Evolutionary conservation across 352 stramenopile genomes (phyloP).

Genomic region (Pythium scleroteichum): DNA sequence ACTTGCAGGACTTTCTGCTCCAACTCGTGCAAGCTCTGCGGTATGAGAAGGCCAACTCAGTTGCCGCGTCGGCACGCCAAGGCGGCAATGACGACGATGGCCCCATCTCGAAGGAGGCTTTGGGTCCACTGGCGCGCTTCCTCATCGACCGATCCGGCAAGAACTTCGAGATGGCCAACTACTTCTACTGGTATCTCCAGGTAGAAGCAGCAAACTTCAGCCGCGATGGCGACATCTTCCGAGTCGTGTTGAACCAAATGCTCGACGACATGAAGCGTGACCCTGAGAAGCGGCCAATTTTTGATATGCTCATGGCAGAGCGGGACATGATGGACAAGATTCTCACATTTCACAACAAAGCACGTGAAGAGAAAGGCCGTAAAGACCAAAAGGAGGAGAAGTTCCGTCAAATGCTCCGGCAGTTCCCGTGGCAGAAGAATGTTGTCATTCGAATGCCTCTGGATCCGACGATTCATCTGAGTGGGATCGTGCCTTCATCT

Average conservation of each 20-base stretch:
- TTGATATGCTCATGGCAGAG: constrained; percentile 90
- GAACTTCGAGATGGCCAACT: constrained; percentile 97
- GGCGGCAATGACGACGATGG: constrained; percentile 49
- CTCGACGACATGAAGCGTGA: constrained; percentile 93
- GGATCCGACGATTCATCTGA: constrained; percentile 82
- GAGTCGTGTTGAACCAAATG: constrained; percentile 87
- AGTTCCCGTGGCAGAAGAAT: constrained; percentile 78
- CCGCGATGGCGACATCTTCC: constrained; percentile 79
- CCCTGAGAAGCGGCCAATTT: constrained; percentile 89
- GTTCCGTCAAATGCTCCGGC: constrained; percentile 87
- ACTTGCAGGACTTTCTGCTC: constrained; percentile 96
- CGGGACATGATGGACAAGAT: constrained; percentile 95
- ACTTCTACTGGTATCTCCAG: constrained; percentile 96
- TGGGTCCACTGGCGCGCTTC: constrained; percentile 90
- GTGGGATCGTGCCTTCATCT: constrained; percentile 89
- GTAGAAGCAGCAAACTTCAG: constrained; percentile 75
- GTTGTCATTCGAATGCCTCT: constrained; percentile 85
- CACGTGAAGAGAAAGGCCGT: constrained; percentile 92
- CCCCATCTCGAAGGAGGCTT: constrained; percentile 43
- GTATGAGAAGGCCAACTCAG: constrained; percentile 60
- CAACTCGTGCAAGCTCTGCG: constrained; percentile 98
- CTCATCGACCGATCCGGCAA: constrained; percentile 92
- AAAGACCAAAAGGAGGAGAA: constrained; percentile 97
- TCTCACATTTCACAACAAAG: constrained; percentile 91
- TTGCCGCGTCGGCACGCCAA: constrained; percentile 15